Base-by-base conservation (phyloP, 2,329 filamentous ascomycete genomes). In the Metarhizium anisopliae region DNA sequence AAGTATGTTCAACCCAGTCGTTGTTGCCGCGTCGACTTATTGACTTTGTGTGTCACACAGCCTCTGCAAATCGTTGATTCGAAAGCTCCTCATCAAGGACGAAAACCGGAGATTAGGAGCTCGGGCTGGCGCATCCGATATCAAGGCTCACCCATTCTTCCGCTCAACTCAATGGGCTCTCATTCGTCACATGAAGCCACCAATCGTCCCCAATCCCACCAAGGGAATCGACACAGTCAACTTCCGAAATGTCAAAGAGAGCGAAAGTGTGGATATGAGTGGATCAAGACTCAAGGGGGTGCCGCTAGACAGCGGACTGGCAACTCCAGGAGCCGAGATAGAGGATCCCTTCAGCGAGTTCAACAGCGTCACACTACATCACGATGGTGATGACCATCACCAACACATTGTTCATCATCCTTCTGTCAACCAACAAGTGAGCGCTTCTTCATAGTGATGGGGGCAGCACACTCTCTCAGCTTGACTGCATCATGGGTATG, bases 221-320 rank as follows among this genome's bases (percentile, higher is more conserved):
- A 87, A 89, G 55, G 94, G 89, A 50, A 86, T 94, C 62, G 94
- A 99, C 70, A 96, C 94, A 0, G 79, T 96, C 67, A 99, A 99
- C 72, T 99, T 99, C 80, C 84, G 94, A 61, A 96, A 95, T 65
- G 92, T 99, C 56, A 99, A 97, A 74, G 94, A 99, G 73, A 95
- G 90, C 65, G 89, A 93, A 65, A 96, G 91, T 67, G 90, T 97
- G 52, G 94, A 99, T 70, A 86, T 95, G 51, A 83, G 82, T 58
- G 81, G 83, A 18, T 77, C 82, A 2, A 78, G 74, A 61, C 71
- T 82, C 51, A 90, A 90, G 72, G 90, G 91, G 2, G 90, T 96
- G 13, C 90, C 91, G 8, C 76, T 96, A 58, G 91, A 96, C 67
- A 93, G 87, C 47, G 90, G 89, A 1, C 77, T 95, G 54, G 83